Percentiles rank a stretch among this genome's conserved stretches.
Evolutionary conservation across 345 rosid genomes (phyloP).

Genomic region (Cardiospermum halicacabum): DNA sequence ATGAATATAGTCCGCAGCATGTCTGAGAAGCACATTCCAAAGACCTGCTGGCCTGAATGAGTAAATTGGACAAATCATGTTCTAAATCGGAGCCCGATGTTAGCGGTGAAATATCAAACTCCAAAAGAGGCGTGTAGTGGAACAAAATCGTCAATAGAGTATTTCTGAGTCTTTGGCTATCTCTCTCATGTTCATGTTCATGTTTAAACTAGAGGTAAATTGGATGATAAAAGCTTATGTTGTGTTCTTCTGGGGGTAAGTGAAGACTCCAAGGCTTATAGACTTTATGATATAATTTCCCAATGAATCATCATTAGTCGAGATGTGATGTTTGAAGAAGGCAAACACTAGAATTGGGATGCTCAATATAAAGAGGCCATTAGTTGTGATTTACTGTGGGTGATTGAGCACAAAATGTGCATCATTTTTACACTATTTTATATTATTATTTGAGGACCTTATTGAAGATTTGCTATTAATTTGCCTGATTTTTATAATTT

Average conservation of each 20-base stretch:
- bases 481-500: too few species aligned
- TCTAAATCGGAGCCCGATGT: background rate
- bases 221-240: background rate
- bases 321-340: conserved; percentile 5
- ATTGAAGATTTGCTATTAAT: too few species aligned
- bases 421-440: too few species aligned
- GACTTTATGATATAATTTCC: background rate
- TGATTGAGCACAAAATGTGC: too few species aligned
- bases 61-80: conserved; percentile 4
- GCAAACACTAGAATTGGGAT: background rate
- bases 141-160: background rate
- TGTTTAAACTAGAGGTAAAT: background rate
- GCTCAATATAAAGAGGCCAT: background rate
- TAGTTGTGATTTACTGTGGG: background rate
- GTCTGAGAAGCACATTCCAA: too few species aligned
- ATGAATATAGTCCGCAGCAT: too few species aligned
- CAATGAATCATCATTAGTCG: background rate
- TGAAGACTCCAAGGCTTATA: conserved; percentile 1
- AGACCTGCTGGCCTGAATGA: conserved; percentile 12
- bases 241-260: too few species aligned
- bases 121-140: conserved; percentile 4
- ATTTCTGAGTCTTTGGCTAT: conserved; percentile 9
- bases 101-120: background rate
- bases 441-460: too few species aligned
- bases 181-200: conserved; percentile 4